These are phyloP conservation scores for Skeletonema menzelii DNA, from an alignment of 108 stramenopile species.

Conservation along the genomic window DNA sequence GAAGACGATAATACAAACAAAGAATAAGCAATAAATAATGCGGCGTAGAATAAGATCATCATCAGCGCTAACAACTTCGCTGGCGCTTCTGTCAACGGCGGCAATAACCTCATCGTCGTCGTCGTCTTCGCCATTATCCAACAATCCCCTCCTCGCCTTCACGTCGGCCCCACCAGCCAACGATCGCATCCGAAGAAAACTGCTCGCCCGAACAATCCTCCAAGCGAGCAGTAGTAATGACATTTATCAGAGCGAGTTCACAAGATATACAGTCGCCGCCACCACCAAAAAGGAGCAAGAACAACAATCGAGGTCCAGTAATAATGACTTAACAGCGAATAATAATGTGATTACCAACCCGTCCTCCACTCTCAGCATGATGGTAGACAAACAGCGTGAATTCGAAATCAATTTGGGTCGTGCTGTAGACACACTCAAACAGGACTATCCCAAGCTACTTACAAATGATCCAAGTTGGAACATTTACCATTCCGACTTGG, in stretches of 20 bases:
- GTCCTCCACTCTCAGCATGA: constrained; percentile 22
- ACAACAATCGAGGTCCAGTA: not conserved
- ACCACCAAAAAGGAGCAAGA: not conserved
- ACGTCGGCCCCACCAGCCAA: not conserved
- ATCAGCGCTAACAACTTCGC: not conserved
- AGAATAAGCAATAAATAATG: not conserved
- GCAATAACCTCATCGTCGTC: not conserved
- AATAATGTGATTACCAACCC: not conserved
- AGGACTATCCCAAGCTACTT: constrained; percentile 72
- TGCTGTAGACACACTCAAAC: constrained; percentile 62
- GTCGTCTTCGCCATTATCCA: not conserved
- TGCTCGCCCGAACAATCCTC: not conserved
- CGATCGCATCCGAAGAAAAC: not conserved
- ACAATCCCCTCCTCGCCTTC: not conserved
- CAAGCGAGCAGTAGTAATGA: not conserved
- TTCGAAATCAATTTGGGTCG: constrained; percentile 80
- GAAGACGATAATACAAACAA: too few species aligned
- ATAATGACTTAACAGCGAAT: not conserved
- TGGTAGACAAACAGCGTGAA: constrained; percentile 55
- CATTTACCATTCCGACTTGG: constrained; percentile 62
- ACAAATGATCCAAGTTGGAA: constrained; percentile 53
- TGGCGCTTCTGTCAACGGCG: not conserved
- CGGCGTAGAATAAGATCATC: not conserved
- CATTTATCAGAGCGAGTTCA: not conserved
- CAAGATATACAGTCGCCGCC: not conserved